A percentile compares a stretch with the other conserved stretches of the same genome.
Evolutionary conservation across 2,329 filamentous ascomycete genomes (phyloP).

Genomic region (Neurospora sp.): DNA sequence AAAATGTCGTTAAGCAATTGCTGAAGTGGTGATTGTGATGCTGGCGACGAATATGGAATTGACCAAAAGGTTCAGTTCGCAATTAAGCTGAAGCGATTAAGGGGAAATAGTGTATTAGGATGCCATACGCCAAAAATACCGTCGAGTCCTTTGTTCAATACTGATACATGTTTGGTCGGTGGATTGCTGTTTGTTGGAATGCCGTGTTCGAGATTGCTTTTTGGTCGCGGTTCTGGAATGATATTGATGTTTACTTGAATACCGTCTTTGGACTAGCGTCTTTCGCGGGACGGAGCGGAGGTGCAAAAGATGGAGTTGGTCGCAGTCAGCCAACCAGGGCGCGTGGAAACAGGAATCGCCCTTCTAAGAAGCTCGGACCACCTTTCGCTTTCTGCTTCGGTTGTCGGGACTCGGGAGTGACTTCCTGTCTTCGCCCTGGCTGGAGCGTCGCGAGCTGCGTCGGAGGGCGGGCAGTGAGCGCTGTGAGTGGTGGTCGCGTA

Average conservation of each 20-base stretch:
- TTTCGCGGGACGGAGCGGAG: not conserved
- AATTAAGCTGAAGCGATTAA: not conserved
- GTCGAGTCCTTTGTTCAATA: not conserved
- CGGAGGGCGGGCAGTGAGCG: not conserved
- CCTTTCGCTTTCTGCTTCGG: not conserved
- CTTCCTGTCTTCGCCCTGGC: not conserved
- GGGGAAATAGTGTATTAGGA: not conserved
- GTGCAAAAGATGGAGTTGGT: not conserved
- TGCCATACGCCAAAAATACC: not conserved
- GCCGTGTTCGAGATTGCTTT: not conserved
- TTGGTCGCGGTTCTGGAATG: conserved; percentile 1
- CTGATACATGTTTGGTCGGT: conserved; percentile 2
- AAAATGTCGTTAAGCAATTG: not conserved
- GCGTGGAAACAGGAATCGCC: not conserved
- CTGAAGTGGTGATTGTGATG: not conserved
- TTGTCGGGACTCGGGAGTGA: not conserved
- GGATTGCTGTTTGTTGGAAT: not conserved
- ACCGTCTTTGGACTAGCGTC: conserved; percentile 3
- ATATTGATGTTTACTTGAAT: conserved; percentile 8
- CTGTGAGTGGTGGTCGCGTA: not conserved
- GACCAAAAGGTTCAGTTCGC: not conserved
- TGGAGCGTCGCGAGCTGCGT: not conserved
- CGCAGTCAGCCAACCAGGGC: not conserved
- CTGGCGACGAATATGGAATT: not conserved
- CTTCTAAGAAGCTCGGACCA: not conserved